Evolutionary conservation across 768 basidiomycete species (phyloP).

Genomic region (Rhizopogon vinicolor): DNA sequence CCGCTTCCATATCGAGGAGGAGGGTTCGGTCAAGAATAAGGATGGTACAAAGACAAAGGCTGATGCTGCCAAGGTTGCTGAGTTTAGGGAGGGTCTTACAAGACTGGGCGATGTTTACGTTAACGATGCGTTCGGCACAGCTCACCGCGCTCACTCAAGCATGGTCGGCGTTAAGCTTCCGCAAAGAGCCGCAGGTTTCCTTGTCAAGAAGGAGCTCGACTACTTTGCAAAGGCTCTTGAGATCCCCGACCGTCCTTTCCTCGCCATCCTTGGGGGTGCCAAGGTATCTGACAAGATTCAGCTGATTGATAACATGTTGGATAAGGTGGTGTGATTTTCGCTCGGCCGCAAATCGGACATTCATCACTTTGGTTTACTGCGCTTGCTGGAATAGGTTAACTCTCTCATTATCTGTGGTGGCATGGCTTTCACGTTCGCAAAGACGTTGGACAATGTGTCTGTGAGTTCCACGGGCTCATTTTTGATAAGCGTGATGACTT

Average conservation of each 20-base stretch:
- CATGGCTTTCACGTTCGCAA: conserved; percentile 99
- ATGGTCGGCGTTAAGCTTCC: conserved; percentile 97
- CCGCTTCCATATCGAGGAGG: conserved; percentile 98
- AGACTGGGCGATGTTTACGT: conserved; percentile 93
- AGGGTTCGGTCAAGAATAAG: conserved; percentile 90
- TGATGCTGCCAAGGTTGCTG: conserved; percentile 69
- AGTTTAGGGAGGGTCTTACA: conserved; percentile 87
- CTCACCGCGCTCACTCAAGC: conserved; percentile 96
- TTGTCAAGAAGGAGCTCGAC: conserved; percentile 98
- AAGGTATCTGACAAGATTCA: conserved; percentile 99
- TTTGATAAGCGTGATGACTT: not conserved
- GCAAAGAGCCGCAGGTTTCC: conserved; percentile 90
- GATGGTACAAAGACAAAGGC: conserved; percentile 96
- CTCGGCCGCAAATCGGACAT: not conserved
- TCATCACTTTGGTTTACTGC: not conserved
- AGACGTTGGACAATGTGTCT: conserved; percentile 74
- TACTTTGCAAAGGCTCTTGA: conserved; percentile 98
- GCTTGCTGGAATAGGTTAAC: conserved; percentile 58
- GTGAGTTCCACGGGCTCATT: conserved; percentile 34
- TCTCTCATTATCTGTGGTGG: conserved; percentile 95
- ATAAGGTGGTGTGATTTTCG: conserved; percentile 52
- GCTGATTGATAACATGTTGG: conserved; percentile 97
- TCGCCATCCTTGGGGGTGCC: conserved; percentile 96
- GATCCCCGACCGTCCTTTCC: conserved; percentile 90
- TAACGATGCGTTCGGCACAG: conserved; percentile 99